Conservation (phyloP, 1,284 basidiomycete genomes). For the Puccinia polysora region DNA sequence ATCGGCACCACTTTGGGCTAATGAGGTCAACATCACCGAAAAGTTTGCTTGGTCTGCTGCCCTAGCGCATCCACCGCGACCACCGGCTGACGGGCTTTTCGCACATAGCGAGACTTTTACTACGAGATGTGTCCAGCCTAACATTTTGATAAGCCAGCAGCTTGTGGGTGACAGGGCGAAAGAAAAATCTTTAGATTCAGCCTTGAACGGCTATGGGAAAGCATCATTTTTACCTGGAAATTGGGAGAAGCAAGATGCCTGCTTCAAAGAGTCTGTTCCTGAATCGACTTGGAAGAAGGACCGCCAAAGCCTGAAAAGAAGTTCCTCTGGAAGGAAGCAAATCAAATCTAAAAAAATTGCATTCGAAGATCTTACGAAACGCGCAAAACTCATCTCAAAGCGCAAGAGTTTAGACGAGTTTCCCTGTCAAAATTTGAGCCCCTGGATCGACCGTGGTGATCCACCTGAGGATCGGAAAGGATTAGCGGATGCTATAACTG, state of each 20-base stretch:
- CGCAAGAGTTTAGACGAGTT: too few relatives aligned
- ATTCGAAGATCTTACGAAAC: too few relatives aligned
- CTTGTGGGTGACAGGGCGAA: neutral
- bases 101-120: conserved; percentile 5
- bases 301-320: too few relatives aligned
- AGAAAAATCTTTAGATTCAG: neutral
- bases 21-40: neutral
- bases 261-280: neutral
- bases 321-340: too few relatives aligned
- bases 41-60: neutral
- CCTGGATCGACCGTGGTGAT: too few relatives aligned
- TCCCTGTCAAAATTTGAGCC: too few relatives aligned
- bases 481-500: neutral
- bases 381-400: too few relatives aligned
- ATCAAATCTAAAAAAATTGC: too few relatives aligned
- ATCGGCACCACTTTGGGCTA: neutral
- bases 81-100: neutral
- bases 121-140: conserved; percentile 15
- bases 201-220: neutral
- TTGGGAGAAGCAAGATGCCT: neutral
- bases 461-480: neutral
- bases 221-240: conserved; percentile 24
- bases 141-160: neutral
- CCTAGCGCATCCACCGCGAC: neutral
- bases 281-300: too few relatives aligned